Evolutionary conservation across 768 basidiomycete genomes (phyloP), one percentile per base, ranked within the genome.

Genomic region (Russula foetens): DNA sequence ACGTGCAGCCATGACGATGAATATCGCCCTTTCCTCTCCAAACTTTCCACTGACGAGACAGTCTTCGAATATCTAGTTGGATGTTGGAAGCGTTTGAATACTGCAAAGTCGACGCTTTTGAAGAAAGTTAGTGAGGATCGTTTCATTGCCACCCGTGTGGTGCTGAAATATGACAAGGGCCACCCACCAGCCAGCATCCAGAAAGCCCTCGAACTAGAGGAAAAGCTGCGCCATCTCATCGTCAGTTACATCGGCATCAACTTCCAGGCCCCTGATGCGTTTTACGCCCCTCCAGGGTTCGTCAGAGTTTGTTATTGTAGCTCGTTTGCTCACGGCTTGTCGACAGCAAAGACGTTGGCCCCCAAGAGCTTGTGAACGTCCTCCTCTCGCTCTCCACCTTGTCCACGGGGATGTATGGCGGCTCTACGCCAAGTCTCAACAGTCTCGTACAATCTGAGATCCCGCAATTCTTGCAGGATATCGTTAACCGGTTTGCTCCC

Each of bases 191-290:
- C 81, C 31, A 85, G 87, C 50, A 76, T 81, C 8, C 80, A 85
- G 62, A 75, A 75, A 65, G 92, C 90, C 33, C 72, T 81, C 12
- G 72, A 69, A 29, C 71, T 81, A n/a, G 76, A 92, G 23, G 89
- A 93, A 45, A 91, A 85, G 71, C 70, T 90, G 39, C 85, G 88
- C n/a, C 81, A 88, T 58, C 78, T 97, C 17, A 73, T 98, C 52
- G 83, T 98, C 64, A 92, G 88, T 58, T 97, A 97, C 74, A 83
- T 86, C 12, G 95, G 94, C 6, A 79, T 98, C 50, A 88, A 82
- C 24, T 76, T 99, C 11, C 92, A 95, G 73, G 94, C 95, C 61
- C 90, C 95, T 1, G 85, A 85, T 41, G 95, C 98, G 88, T 98
- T 99, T 66, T 90, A 92, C 50, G 92, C 97, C 66, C 95, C 94